Conservation (phyloP, 257 asterid genomes). For the Apocynum venetum region DNA sequence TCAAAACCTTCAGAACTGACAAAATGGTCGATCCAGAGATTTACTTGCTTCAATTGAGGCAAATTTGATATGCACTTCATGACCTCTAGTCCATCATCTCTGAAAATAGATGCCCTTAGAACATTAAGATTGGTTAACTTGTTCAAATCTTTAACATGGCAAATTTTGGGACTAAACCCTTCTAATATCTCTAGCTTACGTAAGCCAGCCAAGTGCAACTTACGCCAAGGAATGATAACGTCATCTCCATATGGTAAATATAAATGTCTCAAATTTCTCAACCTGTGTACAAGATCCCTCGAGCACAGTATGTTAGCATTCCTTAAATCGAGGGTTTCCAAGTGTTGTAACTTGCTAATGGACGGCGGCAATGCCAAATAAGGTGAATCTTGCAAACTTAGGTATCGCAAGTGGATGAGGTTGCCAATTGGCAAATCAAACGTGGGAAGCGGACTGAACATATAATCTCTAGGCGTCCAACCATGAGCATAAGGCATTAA, state of each 20-base stretch:
- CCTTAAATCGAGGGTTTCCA: too few relatives aligned
- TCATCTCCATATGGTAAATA: not conserved
- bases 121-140: not conserved
- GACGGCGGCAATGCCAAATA: too few relatives aligned
- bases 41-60: not conserved
- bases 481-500: too few relatives aligned
- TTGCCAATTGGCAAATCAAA: too few relatives aligned
- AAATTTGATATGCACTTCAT: not conserved
- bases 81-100: too few relatives aligned
- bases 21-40: not conserved
- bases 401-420: too few relatives aligned
- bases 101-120: not conserved
- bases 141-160: not conserved
- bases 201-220: not conserved
- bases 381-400: too few relatives aligned
- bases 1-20: not conserved
- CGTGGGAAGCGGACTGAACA: too few relatives aligned
- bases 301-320: not conserved
- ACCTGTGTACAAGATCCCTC: not conserved
- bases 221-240: not conserved
- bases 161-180: not conserved
- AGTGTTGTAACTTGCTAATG: too few relatives aligned
- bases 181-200: not conserved
- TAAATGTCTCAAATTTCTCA: not conserved
- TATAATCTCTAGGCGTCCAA: too few relatives aligned